phyloP scores from a whole-genome alignment of 371 early-diverging fungal species.

The Zancudomyces culisetae region DNA sequence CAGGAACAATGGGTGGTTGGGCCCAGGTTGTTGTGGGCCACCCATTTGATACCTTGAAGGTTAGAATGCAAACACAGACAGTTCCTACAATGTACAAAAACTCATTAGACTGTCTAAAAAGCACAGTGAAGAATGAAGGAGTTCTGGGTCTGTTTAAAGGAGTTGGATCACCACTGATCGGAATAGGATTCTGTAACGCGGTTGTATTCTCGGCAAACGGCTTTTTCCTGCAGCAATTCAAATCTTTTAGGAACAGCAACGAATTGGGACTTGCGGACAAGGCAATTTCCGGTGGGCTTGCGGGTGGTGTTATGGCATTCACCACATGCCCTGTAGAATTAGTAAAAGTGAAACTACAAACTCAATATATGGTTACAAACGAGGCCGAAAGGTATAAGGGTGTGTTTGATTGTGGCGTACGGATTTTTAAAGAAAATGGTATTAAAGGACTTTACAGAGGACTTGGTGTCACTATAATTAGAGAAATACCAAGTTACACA shows the following conservation, averaged over 20 bases:
- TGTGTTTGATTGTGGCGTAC: constrained; percentile 51
- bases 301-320: constrained; percentile 62
- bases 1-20: constrained; percentile 76
- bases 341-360: constrained; percentile 68
- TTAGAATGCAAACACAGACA: constrained; percentile 63
- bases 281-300: constrained; percentile 51
- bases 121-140: constrained; percentile 52
- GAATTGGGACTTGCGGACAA: constrained; percentile 30
- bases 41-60: constrained; percentile 60
- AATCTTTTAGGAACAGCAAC: constrained; percentile 36
- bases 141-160: constrained; percentile 64
- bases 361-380: constrained; percentile 26
- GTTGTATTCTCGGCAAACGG: constrained; percentile 71
- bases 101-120: constrained; percentile 49
- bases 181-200: constrained; percentile 78
- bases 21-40: constrained; percentile 67
- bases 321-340: constrained; percentile 71
- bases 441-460: constrained; percentile 60
- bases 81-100: constrained; percentile 42
- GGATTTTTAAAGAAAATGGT: constrained; percentile 46
- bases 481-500: constrained; percentile 71
- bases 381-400: constrained; percentile 36
- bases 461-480: constrained; percentile 50
- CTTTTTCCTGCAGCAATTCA: constrained; percentile 27
- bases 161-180: constrained; percentile 59